These are phyloP conservation scores for Eimeria sp. DNA, from an alignment of 169 alveolate genomes.

Conservation along the genomic window DNA sequence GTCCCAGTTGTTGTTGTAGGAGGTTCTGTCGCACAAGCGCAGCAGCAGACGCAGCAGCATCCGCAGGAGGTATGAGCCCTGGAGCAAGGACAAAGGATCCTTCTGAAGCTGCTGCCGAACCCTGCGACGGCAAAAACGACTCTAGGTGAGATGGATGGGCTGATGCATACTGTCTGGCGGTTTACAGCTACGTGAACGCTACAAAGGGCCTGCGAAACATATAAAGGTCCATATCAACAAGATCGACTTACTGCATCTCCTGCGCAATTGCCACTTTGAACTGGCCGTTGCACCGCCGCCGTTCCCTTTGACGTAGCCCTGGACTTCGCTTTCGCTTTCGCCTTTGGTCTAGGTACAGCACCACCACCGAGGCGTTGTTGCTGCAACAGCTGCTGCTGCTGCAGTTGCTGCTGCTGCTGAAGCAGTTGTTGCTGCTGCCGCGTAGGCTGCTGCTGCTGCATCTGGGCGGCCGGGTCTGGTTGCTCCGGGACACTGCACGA, in stretches of 20 bases:
- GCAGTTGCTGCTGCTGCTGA: slow-evolving; percentile 67
- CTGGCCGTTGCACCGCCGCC: slow-evolving; percentile 58
- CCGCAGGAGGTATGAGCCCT: slow-evolving; percentile 45
- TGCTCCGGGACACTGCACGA: slow-evolving; percentile 79
- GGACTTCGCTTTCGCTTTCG: slow-evolving; percentile 71
- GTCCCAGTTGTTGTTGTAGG: slow-evolving; percentile 63
- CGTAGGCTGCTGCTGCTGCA: slow-evolving; percentile 69
- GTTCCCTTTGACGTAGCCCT: slow-evolving; percentile 38
- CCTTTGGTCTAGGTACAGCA: slow-evolving; percentile 45
- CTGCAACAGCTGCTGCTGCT: slow-evolving; percentile 39
- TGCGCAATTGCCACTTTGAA: slow-evolving; percentile 27
- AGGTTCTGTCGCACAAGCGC: slow-evolving; percentile 59
- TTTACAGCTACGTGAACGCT: background rate
- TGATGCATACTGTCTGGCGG: background rate
- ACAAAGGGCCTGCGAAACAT: background rate
- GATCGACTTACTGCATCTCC: slow-evolving; percentile 32
- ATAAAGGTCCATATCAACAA: background rate
- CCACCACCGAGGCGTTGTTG: slow-evolving; percentile 21
- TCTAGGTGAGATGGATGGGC: slow-evolving; percentile 24
- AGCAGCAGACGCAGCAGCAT: slow-evolving; percentile 68
- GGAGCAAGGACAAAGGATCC: slow-evolving; percentile 42
- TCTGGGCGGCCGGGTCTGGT: slow-evolving; percentile 73
- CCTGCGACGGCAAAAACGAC: slow-evolving; percentile 63
- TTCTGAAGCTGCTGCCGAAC: slow-evolving; percentile 65
- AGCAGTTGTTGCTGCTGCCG: slow-evolving; percentile 55